A percentile compares a stretch with the other conserved stretches of the same genome.
Evolutionary conservation across 805 yeast species (phyloP).

Genomic region (Cyberlindnera saturnus): DNA sequence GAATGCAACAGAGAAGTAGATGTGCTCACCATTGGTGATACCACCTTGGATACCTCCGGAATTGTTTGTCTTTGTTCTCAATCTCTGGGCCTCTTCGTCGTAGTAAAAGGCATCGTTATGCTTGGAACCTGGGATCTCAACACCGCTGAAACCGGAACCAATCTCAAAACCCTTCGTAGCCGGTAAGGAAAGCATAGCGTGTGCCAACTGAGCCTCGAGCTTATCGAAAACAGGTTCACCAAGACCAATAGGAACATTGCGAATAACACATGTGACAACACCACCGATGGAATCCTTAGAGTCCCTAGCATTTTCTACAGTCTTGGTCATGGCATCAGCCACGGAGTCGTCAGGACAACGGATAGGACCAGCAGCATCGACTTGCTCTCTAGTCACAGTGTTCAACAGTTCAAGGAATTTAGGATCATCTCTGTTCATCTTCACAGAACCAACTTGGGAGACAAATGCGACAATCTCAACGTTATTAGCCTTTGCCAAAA

Average conservation of each 20-base stretch:
- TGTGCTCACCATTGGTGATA: constrained; percentile 91
- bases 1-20: constrained; percentile 92
- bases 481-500: constrained; percentile 63
- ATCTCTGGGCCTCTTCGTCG: constrained; percentile 51
- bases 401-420: constrained; percentile 62
- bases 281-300: constrained; percentile 94
- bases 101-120: constrained; percentile 85
- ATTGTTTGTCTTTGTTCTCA: constrained; percentile 85
- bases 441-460: constrained; percentile 78
- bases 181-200: constrained; percentile 96
- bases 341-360: constrained; percentile 82
- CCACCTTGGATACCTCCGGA: constrained; percentile 99
- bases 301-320: constrained; percentile 82
- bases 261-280: constrained; percentile 92
- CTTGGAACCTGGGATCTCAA: constrained; percentile 82
- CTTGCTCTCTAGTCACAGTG: constrained; percentile 80
- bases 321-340: constrained; percentile 75
- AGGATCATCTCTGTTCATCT: constrained; percentile 68
- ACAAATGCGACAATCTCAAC: constrained; percentile 97
- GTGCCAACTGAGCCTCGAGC: constrained; percentile 91
- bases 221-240: constrained; percentile 99
- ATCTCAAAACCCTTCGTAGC: constrained; percentile 98
- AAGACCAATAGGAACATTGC: constrained; percentile 91
- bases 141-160: constrained; percentile 94
- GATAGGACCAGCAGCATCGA: constrained; percentile 83